Conservation (phyloP, 257 asterid species). For the Cruciata laevipes region DNA sequence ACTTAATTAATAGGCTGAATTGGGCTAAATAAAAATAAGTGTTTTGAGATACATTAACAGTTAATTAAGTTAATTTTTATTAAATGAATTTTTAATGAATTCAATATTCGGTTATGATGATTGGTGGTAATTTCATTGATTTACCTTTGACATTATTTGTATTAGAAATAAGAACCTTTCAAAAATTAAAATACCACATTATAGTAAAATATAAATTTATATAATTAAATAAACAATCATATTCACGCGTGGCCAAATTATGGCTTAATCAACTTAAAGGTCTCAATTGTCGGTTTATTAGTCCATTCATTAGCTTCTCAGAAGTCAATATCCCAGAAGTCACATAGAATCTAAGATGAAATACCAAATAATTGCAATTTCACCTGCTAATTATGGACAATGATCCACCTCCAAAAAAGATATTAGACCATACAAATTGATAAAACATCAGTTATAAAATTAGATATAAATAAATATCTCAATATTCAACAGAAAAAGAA, state of each 20-base stretch:
- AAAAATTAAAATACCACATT: too few relatives aligned
- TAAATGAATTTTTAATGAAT: too few relatives aligned
- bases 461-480: neutral
- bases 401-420: neutral
- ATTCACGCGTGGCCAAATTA: neutral
- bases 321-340: neutral
- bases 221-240: neutral
- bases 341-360: constrained; percentile 1
- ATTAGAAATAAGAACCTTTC: too few relatives aligned
- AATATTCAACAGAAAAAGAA: neutral
- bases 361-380: constrained; percentile 24
- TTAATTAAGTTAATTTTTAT: too few relatives aligned
- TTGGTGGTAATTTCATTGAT: too few relatives aligned
- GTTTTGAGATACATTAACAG: too few relatives aligned
- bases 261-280: neutral
- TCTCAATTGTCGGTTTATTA: constrained; percentile 6
- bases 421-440: neutral
- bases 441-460: neutral
- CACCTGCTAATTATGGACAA: constrained; percentile 33
- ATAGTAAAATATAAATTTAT: too few relatives aligned
- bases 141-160: too few relatives aligned
- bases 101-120: too few relatives aligned
- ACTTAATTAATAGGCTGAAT: too few relatives aligned
- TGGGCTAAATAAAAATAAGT: too few relatives aligned
- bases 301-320: constrained; percentile 10